phyloP scores from a whole-genome alignment of 495 filamentous ascomycete species.

The Penicillium riverlandense region DNA sequence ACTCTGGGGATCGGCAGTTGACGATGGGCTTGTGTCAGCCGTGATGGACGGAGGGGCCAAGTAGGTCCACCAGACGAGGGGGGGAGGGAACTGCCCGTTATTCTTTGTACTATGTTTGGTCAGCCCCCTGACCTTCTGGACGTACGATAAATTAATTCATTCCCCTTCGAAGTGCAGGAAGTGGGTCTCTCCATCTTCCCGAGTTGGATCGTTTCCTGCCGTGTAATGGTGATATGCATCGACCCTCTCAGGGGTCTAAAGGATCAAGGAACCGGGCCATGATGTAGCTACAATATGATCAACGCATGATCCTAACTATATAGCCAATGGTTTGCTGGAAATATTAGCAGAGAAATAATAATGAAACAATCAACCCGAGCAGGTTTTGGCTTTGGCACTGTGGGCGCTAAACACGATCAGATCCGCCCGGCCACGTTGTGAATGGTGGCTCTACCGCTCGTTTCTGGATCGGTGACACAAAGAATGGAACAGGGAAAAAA shows the following conservation, averaged over 20 bases:
- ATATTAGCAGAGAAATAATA: too few relatives aligned
- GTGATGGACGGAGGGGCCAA: not conserved
- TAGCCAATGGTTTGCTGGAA: too few relatives aligned
- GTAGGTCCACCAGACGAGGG: constrained; percentile 7
- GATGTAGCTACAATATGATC: too few relatives aligned
- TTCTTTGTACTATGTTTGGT: not conserved
- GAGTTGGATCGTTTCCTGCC: constrained; percentile 12
- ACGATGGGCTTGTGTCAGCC: constrained; percentile 10
- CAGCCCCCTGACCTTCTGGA: constrained; percentile 18
- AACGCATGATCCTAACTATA: too few relatives aligned
- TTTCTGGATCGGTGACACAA: constrained; percentile 13
- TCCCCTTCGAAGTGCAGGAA: constrained; percentile 12
- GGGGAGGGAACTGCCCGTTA: not conserved
- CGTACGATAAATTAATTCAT: constrained; percentile 6
- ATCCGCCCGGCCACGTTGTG: constrained; percentile 27
- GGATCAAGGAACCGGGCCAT: too few relatives aligned
- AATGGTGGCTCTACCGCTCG: constrained; percentile 24
- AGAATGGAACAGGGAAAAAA: not conserved
- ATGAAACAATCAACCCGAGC: not conserved
- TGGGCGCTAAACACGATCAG: constrained; percentile 21
- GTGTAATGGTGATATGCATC: constrained; percentile 6
- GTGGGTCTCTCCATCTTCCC: constrained; percentile 17
- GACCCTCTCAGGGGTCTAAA: not conserved
- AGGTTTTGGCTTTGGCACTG: constrained; percentile 12
- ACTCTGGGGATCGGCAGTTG: constrained; percentile 19